phyloP scores from a whole-genome alignment of 108 stramenopile genomes.

The Discostella pseudostelligera region DNA sequence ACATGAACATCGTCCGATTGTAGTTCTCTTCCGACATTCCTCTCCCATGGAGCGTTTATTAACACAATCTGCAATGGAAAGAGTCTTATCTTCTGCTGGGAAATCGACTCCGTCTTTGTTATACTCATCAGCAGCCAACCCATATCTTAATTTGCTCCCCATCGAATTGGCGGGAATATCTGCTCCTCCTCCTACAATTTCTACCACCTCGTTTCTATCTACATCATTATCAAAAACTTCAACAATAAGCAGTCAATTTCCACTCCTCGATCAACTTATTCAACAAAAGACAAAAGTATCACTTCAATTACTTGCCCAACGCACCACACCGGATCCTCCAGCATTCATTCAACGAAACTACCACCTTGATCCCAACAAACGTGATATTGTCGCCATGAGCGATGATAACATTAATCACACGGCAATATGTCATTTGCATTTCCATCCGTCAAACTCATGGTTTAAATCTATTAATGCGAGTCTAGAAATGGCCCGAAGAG shows the following conservation, averaged over 20 bases:
- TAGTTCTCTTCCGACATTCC: slow-evolving; percentile 60
- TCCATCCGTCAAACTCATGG: slow-evolving; percentile 36
- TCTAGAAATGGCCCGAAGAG: slow-evolving; percentile 31
- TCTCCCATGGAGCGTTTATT: slow-evolving; percentile 69
- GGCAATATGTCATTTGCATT: slow-evolving; percentile 60
- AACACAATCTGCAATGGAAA: slow-evolving; percentile 62
- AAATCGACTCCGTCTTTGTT: slow-evolving; percentile 22
- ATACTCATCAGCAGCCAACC: no score
- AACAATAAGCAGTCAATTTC: slow-evolving; percentile 9
- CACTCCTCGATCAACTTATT: slow-evolving; percentile 38
- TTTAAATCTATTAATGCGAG: slow-evolving; percentile 45
- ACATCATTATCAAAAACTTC: neutral
- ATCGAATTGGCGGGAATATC: slow-evolving; percentile 40
- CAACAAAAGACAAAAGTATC: slow-evolving; percentile 50
- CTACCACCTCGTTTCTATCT: slow-evolving; percentile 19
- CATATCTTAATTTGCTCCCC: slow-evolving; percentile 48
- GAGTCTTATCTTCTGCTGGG: slow-evolving; percentile 24
- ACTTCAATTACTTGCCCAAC: slow-evolving; percentile 59
- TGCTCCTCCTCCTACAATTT: slow-evolving; percentile 7
- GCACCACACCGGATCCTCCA: slow-evolving; percentile 14
- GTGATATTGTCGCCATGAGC: no score
- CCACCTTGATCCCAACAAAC: no score
- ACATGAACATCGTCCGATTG: slow-evolving; percentile 38
- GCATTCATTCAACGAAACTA: neutral
- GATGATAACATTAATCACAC: slow-evolving; percentile 24